Evolutionary conservation across 169 alveolate genomes (phyloP), one percentile per base, ranked within the genome.

Genomic region (Cryptosporidium sp.): DNA sequence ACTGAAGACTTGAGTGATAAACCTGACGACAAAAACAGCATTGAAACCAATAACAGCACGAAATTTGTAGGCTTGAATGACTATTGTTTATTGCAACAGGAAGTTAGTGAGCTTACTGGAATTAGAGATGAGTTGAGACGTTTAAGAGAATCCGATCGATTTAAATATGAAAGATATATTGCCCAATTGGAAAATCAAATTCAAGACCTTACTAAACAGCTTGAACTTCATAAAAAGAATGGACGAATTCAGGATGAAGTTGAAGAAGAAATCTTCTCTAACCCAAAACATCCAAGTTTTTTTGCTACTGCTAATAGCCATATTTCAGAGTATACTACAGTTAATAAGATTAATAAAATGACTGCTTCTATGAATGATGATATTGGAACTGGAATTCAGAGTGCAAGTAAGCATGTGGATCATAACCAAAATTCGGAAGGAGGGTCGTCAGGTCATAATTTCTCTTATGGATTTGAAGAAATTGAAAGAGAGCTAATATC

Each of bases 91-190:
- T 52, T 80, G 18, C 89, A 80, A 50, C 89, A 80, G 65, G 89
- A 80, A 50, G 89, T 80, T n/a, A 80, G 89, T 52, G 89, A 80
- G 39, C 68, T 80, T 14, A 80, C 89, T 7, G 89, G 80, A n/a
- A 67, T 80, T 18, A 59, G 89, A 21, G 89, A 80, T 41, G 89
- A 80, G 35, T 62, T 80, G n/a, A 80, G 89, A 48, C 73, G 89
- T 41, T 16, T 80, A 65, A 80, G 89, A 31, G 89, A 80, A 39
- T 59, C 89, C 21, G 89, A 80, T 14, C 37, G 65, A 67, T 80
- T 59, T 39, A 65, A 62, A 16, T 80, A 80, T 45, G 89, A 80
- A 33, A 80, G 33, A 21, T 65, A 80, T 31, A 80, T 80, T 59
- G 9, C 73, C 18, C 71, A 80, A 29, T 48, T 80, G 26, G 89